Conservation (phyloP, 768 basidiomycete genomes). For the Ramaria rubella region DNA sequence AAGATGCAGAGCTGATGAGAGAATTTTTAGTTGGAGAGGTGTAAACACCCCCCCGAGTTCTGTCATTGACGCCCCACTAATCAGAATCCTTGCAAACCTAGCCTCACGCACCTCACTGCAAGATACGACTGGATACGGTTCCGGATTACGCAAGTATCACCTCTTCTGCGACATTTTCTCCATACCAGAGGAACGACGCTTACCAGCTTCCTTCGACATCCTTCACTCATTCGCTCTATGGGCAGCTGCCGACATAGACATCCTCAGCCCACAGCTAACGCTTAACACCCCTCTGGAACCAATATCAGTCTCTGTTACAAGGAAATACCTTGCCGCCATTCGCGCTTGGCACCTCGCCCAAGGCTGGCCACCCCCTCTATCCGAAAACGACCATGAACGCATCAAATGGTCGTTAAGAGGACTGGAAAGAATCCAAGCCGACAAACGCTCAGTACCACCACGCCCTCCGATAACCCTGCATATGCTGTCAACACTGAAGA, state of each 20-base stretch:
- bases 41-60: slow-evolving; percentile 23
- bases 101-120: slow-evolving; percentile 21
- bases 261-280: slow-evolving; percentile 2
- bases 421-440: slow-evolving; percentile 19
- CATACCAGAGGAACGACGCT: slow-evolving; percentile 20
- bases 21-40: slow-evolving; percentile 29
- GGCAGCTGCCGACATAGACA: slow-evolving; percentile 27
- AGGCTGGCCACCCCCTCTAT: slow-evolving; percentile 31
- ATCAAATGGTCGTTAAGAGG: slow-evolving; percentile 29
- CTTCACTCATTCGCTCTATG: slow-evolving; percentile 33
- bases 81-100: slow-evolving; percentile 12
- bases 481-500: slow-evolving; percentile 24
- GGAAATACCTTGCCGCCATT: slow-evolving; percentile 32
- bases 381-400: slow-evolving; percentile 9
- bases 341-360: slow-evolving; percentile 35
- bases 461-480: slow-evolving; percentile 28
- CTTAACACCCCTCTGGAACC: slow-evolving; percentile 25
- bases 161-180: slow-evolving; percentile 28
- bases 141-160: slow-evolving; percentile 27
- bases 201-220: slow-evolving; percentile 23
- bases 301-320: slow-evolving; percentile 18
- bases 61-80: slow-evolving; percentile 18
- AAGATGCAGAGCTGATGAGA: slow-evolving; percentile 18
- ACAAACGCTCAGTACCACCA: slow-evolving; percentile 15
- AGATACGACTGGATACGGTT: slow-evolving; percentile 15